Base-by-base conservation (phyloP, 495 filamentous ascomycete genomes). In the Mytilinidion resinicola region DNA sequence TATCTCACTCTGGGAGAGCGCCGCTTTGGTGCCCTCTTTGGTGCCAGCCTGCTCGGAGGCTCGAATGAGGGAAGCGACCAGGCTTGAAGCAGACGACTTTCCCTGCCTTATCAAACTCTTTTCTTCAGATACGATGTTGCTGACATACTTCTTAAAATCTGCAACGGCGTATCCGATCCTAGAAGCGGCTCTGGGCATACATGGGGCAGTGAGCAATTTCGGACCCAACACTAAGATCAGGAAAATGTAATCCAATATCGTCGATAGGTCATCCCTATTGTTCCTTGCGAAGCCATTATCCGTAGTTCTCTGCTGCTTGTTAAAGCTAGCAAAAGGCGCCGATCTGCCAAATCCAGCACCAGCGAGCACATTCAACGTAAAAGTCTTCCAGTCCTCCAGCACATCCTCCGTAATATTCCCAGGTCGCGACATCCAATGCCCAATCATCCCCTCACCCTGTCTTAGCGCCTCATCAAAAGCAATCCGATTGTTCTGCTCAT, bases 301-400 rank as follows among this genome's bases (percentile, higher is more conserved):
- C 9, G 8, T 30, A 25, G 17, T 9, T 21, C 1, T 53, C 39
- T 64, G 48, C n/a, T 17, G 30, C 33, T 64, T 53, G 12, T 41
- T 14, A 63, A 36, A 56, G 53, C 64, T 37, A 44, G 67, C 42
- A 60, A 71, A 72, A 55, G 70, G 55, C 70, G 67, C 71, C 34
- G 67, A 66, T 47, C 77, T 75, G 12, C 72, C 70, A 48, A 79
- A 80, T 1, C 74, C 72, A 19, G 74, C 73, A 25, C 63, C 46
- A 20, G 74, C 71, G 4, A 81, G 61, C 3, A 80, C 70, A 64
- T 79, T 70, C 30, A 82, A 62, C 1, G 74, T 70, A 3, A 80
- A 63, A 7, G 74, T 76, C 52, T 69, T 66, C 0, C 66, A 58
- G 57, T 81, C 78, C 0, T 74, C 61, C 20, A 67, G 66, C 1